A percentile compares a stretch with the other conserved stretches of the same genome.
Conservation (phyloP, 2,329 filamentous ascomycete species). For the Aureobasidium leucospermi region DNA sequence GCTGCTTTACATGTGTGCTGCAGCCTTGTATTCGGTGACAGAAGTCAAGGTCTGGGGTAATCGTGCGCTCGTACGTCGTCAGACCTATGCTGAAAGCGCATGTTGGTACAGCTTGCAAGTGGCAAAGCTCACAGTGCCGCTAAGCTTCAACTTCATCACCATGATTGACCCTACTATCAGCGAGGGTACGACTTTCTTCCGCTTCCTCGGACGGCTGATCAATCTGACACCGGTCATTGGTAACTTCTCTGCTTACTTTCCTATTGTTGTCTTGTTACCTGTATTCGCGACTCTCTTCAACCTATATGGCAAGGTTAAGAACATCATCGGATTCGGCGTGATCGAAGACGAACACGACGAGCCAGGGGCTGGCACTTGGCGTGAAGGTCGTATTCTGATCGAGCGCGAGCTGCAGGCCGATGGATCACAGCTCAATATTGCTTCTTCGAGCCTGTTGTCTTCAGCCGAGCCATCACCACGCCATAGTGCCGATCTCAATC, state of each 20-base stretch:
- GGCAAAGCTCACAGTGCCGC: constrained; percentile 82
- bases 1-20: constrained; percentile 94
- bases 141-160: constrained; percentile 94
- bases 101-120: constrained; percentile 95
- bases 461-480: constrained; percentile 3
- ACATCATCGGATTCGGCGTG: constrained; percentile 70
- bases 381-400: constrained; percentile 84
- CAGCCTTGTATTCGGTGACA: constrained; percentile 77
- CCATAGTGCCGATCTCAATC: constrained; percentile 11
- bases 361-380: constrained; percentile 71
- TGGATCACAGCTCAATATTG: constrained; percentile 32
- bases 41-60: constrained; percentile 98
- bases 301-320: constrained; percentile 74
- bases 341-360: constrained; percentile 61
- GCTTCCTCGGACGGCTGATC: constrained; percentile 76
- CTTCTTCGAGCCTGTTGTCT: constrained; percentile 17
- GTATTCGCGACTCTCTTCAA: constrained; percentile 83
- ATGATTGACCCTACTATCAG: constrained; percentile 71
- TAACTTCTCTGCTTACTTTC: constrained; percentile 84
- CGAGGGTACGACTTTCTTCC: constrained; percentile 72
- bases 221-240: constrained; percentile 73
- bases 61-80: constrained; percentile 77
- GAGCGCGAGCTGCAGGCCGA: constrained; percentile 60
- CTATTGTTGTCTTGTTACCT: constrained; percentile 77
- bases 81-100: constrained; percentile 86